phyloP scores from a whole-genome alignment of 306 rosid species.

The Prunus mira region DNA sequence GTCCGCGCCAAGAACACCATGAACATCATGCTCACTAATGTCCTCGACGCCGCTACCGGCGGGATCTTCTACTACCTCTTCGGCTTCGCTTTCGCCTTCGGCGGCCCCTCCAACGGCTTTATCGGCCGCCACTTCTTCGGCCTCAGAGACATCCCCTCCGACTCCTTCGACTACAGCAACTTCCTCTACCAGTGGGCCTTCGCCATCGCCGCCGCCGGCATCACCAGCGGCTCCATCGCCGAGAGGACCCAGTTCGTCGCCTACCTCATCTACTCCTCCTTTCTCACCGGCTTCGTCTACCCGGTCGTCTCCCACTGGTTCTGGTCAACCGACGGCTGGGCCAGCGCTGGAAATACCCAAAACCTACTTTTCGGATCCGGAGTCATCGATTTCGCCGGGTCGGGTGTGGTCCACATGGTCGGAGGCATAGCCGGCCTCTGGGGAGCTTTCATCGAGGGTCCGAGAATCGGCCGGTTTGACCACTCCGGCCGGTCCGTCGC shows the following conservation, averaged over 20 bases:
- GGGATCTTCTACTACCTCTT: constrained; percentile 88
- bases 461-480: constrained; percentile 78
- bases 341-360: constrained; percentile 29
- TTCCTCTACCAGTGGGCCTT: constrained; percentile 98
- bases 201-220: constrained; percentile 95
- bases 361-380: constrained; percentile 54
- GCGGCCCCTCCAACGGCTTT: constrained; percentile 72
- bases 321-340: constrained; percentile 92
- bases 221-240: constrained; percentile 88
- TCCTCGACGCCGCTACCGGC: constrained; percentile 87
- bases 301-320: constrained; percentile 92
- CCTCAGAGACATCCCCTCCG: constrained; percentile 42
- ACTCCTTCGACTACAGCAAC: constrained; percentile 36
- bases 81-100: constrained; percentile 93
- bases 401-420: constrained; percentile 90
- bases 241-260: constrained; percentile 92
- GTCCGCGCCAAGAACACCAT: constrained; percentile 98
- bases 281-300: constrained; percentile 87
- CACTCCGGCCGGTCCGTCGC: constrained; percentile 45
- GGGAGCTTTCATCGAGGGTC: constrained; percentile 88
- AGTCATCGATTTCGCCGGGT: constrained; percentile 86
- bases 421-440: constrained; percentile 87
- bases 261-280: constrained; percentile 69
- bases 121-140: constrained; percentile 79
- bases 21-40: constrained; percentile 99